Evolutionary conservation across 73 alveolate species (phyloP), one percentile per base, ranked within the genome.

Genomic region (Paramecium octaurelia): DNA sequence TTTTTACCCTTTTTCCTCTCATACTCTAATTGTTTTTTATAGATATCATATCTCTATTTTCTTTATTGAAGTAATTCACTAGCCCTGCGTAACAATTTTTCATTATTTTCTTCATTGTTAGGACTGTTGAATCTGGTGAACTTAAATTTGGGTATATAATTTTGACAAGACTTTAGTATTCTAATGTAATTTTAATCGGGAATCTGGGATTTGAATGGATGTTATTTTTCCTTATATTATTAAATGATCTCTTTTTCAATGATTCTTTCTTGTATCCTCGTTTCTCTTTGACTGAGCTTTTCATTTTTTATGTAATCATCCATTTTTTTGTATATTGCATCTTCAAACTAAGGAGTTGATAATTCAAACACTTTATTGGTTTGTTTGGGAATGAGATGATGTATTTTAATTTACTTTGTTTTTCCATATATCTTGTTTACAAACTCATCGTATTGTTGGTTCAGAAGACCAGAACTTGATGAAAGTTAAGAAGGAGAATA

Each of bases 221-320:
- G 18, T 24, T 80, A 20, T 35, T 80, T 46, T 8, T 80, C 43
- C 14, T 80, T 48, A 35, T 42, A 46, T 80, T 80, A 7, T 48
- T 46, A 43, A 20, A 80, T 59, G 7, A 80, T 76, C 18, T 80
- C 91, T 43, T 80, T 48, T 35, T 80, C 76, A 27, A 80, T 48
- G 3, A 40, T 24, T 20, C 36, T 21, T 46, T 48, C 75, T 46
- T 44, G 34, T 3, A 23, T 35, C 11, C 91, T n/a, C 16, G 91
- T 80, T 18, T 80, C 91, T 20, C 91, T 40, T 23, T 29, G 5
- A 14, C 64, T 31, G 14, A 48, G 91, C 12, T 40, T 73, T 36
- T 73, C 87, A 11, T 73, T 73, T 73, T 43, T 73, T 8, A 73
- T 36, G 20, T 36, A 34, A 73, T 73, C 87, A 36, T 73, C 87